A percentile compares a stretch with the other conserved stretches of the same genome.
These are phyloP conservation scores for Aspergillus sparsus DNA, from an alignment of 495 filamentous ascomycete genomes.

Conservation along the genomic window DNA sequence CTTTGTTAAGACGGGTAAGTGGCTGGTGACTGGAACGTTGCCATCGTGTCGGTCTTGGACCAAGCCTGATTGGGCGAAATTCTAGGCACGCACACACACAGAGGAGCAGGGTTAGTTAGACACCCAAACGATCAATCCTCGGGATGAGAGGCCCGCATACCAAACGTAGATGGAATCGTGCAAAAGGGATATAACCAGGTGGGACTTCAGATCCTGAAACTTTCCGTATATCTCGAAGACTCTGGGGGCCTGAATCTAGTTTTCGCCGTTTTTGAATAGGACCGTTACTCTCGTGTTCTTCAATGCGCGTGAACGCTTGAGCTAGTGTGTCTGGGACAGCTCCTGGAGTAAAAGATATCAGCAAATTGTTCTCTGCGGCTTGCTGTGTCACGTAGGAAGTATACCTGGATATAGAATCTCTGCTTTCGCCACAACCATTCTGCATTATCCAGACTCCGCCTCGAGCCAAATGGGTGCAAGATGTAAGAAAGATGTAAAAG, in stretches of 20 bases:
- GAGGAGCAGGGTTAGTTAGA: constrained; percentile 10
- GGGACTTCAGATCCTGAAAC: constrained; percentile 28
- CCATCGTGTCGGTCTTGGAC: not conserved
- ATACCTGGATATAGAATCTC: constrained; percentile 30
- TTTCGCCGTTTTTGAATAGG: constrained; percentile 44
- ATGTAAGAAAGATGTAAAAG: not conserved
- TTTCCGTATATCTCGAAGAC: constrained; percentile 26
- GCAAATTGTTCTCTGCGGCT: constrained; percentile 9
- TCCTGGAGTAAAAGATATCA: constrained; percentile 24
- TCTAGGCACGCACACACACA: constrained; percentile 20
- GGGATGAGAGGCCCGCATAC: constrained; percentile 24
- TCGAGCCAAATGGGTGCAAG: constrained; percentile 1
- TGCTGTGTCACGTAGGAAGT: not conserved
- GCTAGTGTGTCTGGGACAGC: constrained; percentile 29
- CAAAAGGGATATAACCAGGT: constrained; percentile 41
- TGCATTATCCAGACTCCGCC: constrained; percentile 3
- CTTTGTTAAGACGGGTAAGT: constrained; percentile 29
- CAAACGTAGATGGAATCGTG: constrained; percentile 35
- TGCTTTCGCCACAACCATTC: constrained; percentile 33
- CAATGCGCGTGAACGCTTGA: constrained; percentile 26
- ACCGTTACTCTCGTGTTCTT: constrained; percentile 18
- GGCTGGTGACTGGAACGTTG: not conserved
- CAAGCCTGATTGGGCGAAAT: constrained; percentile 13
- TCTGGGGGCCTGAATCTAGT: constrained; percentile 23
- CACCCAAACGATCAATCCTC: not conserved